These are phyloP conservation scores for Sphagnum tenellum DNA, from an alignment of 225 moss, liverwort and hornwort species.

Conservation along the genomic window DNA sequence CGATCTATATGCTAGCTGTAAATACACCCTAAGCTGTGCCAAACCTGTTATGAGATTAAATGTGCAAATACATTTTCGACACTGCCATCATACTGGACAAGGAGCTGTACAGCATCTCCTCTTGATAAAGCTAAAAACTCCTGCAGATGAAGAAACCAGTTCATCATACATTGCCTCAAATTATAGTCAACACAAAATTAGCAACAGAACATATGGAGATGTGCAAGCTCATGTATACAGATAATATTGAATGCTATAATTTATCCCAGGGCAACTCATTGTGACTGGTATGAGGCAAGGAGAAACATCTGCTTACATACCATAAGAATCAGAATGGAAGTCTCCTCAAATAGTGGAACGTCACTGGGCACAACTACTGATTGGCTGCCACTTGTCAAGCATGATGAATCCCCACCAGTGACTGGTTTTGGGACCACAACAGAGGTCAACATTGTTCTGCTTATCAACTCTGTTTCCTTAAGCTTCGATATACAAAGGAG, in stretches of 20 bases:
- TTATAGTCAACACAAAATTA: too few relatives aligned
- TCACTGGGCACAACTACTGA: slow-evolving; percentile 29
- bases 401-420: slow-evolving; percentile 8
- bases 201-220: neutral
- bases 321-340: slow-evolving; percentile 58
- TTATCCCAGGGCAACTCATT: too few relatives aligned
- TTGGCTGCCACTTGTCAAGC: slow-evolving; percentile 46
- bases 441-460: slow-evolving; percentile 15
- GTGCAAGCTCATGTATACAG: too few relatives aligned
- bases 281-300: neutral
- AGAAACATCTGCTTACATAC: slow-evolving; percentile 9
- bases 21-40: too few relatives aligned
- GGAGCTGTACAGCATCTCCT: slow-evolving; percentile 74
- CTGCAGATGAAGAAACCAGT: slow-evolving; percentile 15
- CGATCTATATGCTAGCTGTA: too few relatives aligned
- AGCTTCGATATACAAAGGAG: slow-evolving; percentile 45
- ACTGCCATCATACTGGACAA: slow-evolving; percentile 64
- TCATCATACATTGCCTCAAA: too few relatives aligned
- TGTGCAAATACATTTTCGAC: slow-evolving; percentile 67
- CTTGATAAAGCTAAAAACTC: slow-evolving; percentile 68
- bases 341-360: slow-evolving; percentile 58
- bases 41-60: slow-evolving; percentile 26
- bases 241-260: too few relatives aligned
- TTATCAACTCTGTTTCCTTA: slow-evolving; percentile 33
- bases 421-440: slow-evolving; percentile 5